phyloP scores from a whole-genome alignment of 2,329 filamentous ascomycete species.

The Pseudocercospora musae region DNA sequence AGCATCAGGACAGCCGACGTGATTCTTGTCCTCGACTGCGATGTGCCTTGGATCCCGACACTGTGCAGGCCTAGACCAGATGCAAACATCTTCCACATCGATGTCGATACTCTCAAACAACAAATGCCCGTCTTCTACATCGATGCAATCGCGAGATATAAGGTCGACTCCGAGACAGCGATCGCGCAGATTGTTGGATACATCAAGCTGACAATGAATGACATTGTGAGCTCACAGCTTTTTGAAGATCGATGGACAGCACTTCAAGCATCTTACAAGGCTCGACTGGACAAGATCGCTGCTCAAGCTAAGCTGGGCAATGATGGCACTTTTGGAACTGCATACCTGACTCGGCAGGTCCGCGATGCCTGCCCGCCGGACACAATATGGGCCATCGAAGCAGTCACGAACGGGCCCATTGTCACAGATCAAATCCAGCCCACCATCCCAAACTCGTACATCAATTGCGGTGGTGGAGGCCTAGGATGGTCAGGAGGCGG shows the following conservation, averaged over 20 bases:
- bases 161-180: slow-evolving; percentile 52
- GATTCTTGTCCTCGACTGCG: slow-evolving; percentile 81
- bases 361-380: slow-evolving; percentile 58
- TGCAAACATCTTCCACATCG: slow-evolving; percentile 62
- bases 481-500: slow-evolving; percentile 77
- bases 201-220: slow-evolving; percentile 50
- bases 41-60: slow-evolving; percentile 92
- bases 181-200: slow-evolving; percentile 66
- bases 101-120: slow-evolving; percentile 64
- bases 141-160: slow-evolving; percentile 51
- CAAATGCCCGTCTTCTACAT: slow-evolving; percentile 60
- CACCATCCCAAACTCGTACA: slow-evolving; percentile 67
- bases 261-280: slow-evolving; percentile 57
- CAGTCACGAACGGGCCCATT: slow-evolving; percentile 67
- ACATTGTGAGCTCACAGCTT: slow-evolving; percentile 34
- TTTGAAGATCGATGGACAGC: slow-evolving; percentile 48
- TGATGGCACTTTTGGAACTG: slow-evolving; percentile 61
- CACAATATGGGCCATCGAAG: slow-evolving; percentile 74
- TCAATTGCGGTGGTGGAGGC: slow-evolving; percentile 78
- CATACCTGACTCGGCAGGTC: slow-evolving; percentile 55
- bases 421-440: slow-evolving; percentile 70
- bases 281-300: slow-evolving; percentile 60
- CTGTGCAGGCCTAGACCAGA: slow-evolving; percentile 57
- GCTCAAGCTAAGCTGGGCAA: slow-evolving; percentile 56
- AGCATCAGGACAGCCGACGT: slow-evolving; percentile 74